These are phyloP conservation scores for Coniochaeta pulveracea DNA, from an alignment of 2,329 filamentous ascomycete species.

Conservation along the genomic window DNA sequence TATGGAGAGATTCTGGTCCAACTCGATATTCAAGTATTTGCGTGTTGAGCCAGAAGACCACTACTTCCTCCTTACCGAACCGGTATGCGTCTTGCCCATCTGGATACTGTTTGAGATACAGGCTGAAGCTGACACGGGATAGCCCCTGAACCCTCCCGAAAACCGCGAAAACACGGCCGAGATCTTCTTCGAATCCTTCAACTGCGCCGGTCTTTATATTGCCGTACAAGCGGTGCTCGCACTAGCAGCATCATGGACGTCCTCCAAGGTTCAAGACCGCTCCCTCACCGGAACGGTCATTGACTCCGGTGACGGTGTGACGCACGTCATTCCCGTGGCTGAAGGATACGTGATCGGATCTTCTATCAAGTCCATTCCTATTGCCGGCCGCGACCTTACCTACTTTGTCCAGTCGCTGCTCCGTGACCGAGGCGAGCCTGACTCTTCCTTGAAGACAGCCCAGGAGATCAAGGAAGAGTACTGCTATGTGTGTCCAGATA, in stretches of 20 bases:
- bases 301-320: slow-evolving; percentile 96
- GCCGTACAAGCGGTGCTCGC: slow-evolving; percentile 96
- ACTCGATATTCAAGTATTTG: slow-evolving; percentile 99
- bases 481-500: slow-evolving; percentile 97
- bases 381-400: slow-evolving; percentile 94
- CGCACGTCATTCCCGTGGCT: slow-evolving; percentile 95
- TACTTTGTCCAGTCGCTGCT: slow-evolving; percentile 97
- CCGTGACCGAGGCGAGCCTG: slow-evolving; percentile 89
- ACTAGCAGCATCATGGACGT: slow-evolving; percentile 95
- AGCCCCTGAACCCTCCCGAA: slow-evolving; percentile 96
- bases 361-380: slow-evolving; percentile 97
- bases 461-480: slow-evolving; percentile 98
- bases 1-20: slow-evolving; percentile 99
- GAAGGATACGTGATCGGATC: slow-evolving; percentile 99
- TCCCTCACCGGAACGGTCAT: slow-evolving; percentile 96
- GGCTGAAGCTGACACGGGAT: slow-evolving; percentile 8
- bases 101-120: neutral
- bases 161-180: slow-evolving; percentile 98
- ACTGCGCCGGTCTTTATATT: slow-evolving; percentile 97
- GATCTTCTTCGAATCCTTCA: slow-evolving; percentile 99
- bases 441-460: slow-evolving; percentile 93
- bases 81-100: slow-evolving; percentile 44
- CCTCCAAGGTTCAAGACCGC: slow-evolving; percentile 91
- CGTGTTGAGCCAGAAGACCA: slow-evolving; percentile 97
- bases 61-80: slow-evolving; percentile 95